phyloP scores from a whole-genome alignment of 2,329 filamentous ascomycete genomes.

The Colletotrichum siamense region DNA sequence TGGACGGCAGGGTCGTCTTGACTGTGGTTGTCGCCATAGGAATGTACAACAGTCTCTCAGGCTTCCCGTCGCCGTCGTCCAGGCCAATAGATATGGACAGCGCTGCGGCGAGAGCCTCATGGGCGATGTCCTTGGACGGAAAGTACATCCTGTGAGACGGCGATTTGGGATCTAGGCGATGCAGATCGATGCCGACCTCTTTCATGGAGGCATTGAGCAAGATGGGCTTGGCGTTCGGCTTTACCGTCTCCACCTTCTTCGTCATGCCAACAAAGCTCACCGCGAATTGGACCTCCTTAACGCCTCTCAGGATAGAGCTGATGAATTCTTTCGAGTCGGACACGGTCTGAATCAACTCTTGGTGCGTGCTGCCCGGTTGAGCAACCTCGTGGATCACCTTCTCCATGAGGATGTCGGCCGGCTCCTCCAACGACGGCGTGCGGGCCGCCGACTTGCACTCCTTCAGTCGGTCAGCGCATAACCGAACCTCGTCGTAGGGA shows the following conservation, averaged over 20 bases:
- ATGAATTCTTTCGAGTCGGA: conserved; percentile 94
- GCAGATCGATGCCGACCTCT: conserved; percentile 91
- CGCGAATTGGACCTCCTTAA: conserved; percentile 96
- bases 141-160: conserved; percentile 99
- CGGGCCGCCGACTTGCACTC: conserved; percentile 37
- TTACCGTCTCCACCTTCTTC: conserved; percentile 75
- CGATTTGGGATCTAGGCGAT: conserved; percentile 89
- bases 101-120: conserved; percentile 91
- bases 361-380: conserved; percentile 67
- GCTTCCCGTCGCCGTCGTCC: conserved; percentile 85
- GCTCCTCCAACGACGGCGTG: conserved; percentile 41
- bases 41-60: conserved; percentile 88
- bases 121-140: conserved; percentile 87
- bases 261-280: conserved; percentile 90
- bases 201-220: conserved; percentile 92
- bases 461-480: conserved; percentile 65
- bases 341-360: conserved; percentile 79
- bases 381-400: conserved; percentile 79
- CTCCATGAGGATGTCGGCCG: conserved; percentile 68
- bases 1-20: conserved; percentile 92
- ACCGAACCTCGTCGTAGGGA: conserved; percentile 83
- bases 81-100: conserved; percentile 91
- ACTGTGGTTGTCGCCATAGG: conserved; percentile 97
- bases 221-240: conserved; percentile 72
- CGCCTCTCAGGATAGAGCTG: conserved; percentile 86